phyloP scores from a whole-genome alignment of 371 early-diverging fungal species.

The Mortierella sp. region DNA sequence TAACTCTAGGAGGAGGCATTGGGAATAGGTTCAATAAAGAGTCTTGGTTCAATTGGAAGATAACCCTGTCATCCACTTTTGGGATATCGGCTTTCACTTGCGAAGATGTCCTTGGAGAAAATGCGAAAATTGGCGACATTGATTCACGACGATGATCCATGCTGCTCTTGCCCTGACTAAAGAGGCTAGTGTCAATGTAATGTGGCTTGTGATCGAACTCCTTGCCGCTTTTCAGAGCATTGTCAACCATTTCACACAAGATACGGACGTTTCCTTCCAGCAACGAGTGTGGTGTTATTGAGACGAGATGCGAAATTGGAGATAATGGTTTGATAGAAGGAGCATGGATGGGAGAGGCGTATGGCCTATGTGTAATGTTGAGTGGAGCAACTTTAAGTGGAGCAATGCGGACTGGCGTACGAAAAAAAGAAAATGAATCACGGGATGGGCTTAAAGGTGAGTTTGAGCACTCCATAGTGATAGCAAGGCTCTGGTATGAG shows the following conservation, averaged over 20 bases:
- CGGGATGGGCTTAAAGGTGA: not conserved
- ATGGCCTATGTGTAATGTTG: slow-evolving; percentile 29
- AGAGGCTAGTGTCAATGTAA: slow-evolving; percentile 8
- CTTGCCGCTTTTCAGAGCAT: slow-evolving; percentile 11
- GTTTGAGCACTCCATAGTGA: not conserved
- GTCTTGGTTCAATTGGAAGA: slow-evolving; percentile 30
- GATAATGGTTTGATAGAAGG: not conserved
- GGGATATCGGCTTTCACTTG: slow-evolving; percentile 28
- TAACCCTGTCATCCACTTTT: slow-evolving; percentile 19
- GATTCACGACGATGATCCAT: not conserved
- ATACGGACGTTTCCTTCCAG: slow-evolving; percentile 40
- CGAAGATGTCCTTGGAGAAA: slow-evolving; percentile 27
- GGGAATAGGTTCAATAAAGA: slow-evolving; percentile 43
- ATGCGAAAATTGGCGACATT: slow-evolving; percentile 19
- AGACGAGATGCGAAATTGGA: not conserved
- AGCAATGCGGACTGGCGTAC: slow-evolving; percentile 8
- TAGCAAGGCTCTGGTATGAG: not conserved
- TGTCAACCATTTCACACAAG: slow-evolving; percentile 51
- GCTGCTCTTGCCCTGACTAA: not conserved
- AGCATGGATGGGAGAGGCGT: not conserved
- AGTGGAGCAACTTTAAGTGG: slow-evolving; percentile 49
- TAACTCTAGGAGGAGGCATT: slow-evolving; percentile 22
- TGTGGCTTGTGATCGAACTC: slow-evolving; percentile 5
- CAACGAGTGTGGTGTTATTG: slow-evolving; percentile 12
- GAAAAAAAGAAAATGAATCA: not conserved